phyloP scores from a whole-genome alignment of 192 early-diverging fungal genomes.

The Coemansia interrupta region DNA sequence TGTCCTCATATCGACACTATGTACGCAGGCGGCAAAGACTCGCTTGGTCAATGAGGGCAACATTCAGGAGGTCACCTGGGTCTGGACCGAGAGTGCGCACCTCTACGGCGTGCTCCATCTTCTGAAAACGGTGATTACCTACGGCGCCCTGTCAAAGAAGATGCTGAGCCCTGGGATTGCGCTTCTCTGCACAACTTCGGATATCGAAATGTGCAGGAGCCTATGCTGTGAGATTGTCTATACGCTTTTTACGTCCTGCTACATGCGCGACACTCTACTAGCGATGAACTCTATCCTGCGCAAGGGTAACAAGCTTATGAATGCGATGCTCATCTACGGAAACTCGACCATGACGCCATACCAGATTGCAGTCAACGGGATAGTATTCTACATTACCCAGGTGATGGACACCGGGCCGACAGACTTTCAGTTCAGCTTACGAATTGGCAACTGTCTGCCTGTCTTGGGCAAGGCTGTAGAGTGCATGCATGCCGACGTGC shows the following conservation, averaged over 20 bases:
- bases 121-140: conserved; percentile 43
- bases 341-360: conserved; percentile 27
- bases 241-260: conserved; percentile 48
- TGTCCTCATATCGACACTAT: conserved; percentile 7
- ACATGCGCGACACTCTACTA: conserved; percentile 50
- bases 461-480: conserved; percentile 44
- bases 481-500: conserved; percentile 39
- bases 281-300: conserved; percentile 46
- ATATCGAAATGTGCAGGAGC: conserved; percentile 22
- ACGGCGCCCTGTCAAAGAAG: conserved; percentile 33
- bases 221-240: conserved; percentile 41
- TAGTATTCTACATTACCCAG: conserved; percentile 50
- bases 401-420: conserved; percentile 50
- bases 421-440: conserved; percentile 49
- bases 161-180: conserved; percentile 26
- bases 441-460: conserved; percentile 49
- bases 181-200: conserved; percentile 43
- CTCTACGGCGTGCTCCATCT: conserved; percentile 31
- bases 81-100: conserved; percentile 35
- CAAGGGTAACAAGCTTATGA: conserved; percentile 22
- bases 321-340: conserved; percentile 22
- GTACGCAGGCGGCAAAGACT: conserved; percentile 16
- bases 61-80: conserved; percentile 29
- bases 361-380: conserved; percentile 48
- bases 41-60: conserved; percentile 17